Conservation (phyloP, 2,329 filamentous ascomycete genomes). For the Torrubiella hemipterigena region DNA sequence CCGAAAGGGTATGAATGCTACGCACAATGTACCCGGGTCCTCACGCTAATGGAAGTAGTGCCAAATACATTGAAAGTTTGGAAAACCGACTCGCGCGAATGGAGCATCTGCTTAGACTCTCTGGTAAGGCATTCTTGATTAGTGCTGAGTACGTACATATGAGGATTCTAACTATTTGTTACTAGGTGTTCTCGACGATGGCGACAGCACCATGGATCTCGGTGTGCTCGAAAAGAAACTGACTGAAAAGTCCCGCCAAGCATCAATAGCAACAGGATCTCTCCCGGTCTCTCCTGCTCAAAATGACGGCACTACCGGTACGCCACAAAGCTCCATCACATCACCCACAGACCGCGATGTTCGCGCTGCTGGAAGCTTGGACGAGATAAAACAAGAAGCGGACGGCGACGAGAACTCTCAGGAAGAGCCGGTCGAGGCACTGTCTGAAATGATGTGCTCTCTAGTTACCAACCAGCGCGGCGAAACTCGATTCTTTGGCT, state of each 20-base stretch:
- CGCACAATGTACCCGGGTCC: neutral
- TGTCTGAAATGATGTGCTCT: slow-evolving; percentile 99
- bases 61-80: slow-evolving; percentile 94
- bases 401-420: slow-evolving; percentile 29
- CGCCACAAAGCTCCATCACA: slow-evolving; percentile 40
- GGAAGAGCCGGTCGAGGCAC: slow-evolving; percentile 65
- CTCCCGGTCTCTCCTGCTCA: slow-evolving; percentile 40
- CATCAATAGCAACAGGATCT: slow-evolving; percentile 33
- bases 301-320: slow-evolving; percentile 26
- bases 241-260: slow-evolving; percentile 43
- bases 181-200: slow-evolving; percentile 64
- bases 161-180: slow-evolving; percentile 6
- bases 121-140: slow-evolving; percentile 36
- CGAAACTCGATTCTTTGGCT: slow-evolving; percentile 93
- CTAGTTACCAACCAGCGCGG: slow-evolving; percentile 89
- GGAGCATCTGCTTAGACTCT: slow-evolving; percentile 81
- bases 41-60: slow-evolving; percentile 42
- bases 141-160: neutral
- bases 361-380: slow-evolving; percentile 10
- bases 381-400: slow-evolving; percentile 20
- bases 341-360: slow-evolving; percentile 29
- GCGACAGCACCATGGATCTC: slow-evolving; percentile 78
- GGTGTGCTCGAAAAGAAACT: slow-evolving; percentile 74
- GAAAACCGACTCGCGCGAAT: slow-evolving; percentile 93
- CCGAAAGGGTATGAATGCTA: slow-evolving; percentile 81